phyloP scores from a whole-genome alignment of 1,284 basidiomycete species.

The Rhodotorula sp. region DNA sequence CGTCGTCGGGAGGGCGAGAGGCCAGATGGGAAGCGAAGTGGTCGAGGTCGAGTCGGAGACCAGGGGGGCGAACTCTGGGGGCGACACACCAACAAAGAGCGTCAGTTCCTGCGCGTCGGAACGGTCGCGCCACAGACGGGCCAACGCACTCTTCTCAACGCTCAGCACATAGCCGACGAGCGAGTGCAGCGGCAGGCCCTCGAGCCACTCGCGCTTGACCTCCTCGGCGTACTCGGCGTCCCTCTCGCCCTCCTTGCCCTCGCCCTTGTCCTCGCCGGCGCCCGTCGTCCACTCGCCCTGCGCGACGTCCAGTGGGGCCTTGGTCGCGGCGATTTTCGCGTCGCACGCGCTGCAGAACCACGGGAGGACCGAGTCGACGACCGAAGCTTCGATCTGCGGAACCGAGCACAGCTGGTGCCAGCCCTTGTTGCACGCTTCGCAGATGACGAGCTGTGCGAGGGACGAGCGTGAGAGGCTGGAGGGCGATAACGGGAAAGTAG shows the following conservation, averaged over 20 bases:
- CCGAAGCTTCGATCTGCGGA: conserved; percentile 22
- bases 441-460: conserved; percentile 30
- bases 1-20: conserved; percentile 8
- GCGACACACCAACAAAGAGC: background rate
- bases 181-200: conserved; percentile 26
- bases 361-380: conserved; percentile 31
- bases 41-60: background rate
- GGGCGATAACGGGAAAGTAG: background rate
- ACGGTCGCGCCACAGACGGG: no score
- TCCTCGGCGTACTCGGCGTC: conserved; percentile 19
- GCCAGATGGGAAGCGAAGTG: conserved; percentile 35
- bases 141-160: conserved; percentile 33
- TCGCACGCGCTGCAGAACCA: conserved; percentile 39
- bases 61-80: conserved; percentile 23
- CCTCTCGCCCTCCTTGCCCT: conserved; percentile 9
- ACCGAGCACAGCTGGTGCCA: conserved; percentile 36
- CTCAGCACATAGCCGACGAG: conserved; percentile 33
- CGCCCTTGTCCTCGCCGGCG: background rate
- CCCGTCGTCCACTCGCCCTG: conserved; percentile 2
- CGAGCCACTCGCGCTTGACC: conserved; percentile 38
- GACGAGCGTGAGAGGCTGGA: no score
- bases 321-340: conserved; percentile 14
- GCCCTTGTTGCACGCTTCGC: conserved; percentile 34
- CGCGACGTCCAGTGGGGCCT: conserved; percentile 15
- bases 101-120: no score